Evolutionary conservation across 2,329 filamentous ascomycete species (phyloP).

Genomic region (Monilinia polystroma): DNA sequence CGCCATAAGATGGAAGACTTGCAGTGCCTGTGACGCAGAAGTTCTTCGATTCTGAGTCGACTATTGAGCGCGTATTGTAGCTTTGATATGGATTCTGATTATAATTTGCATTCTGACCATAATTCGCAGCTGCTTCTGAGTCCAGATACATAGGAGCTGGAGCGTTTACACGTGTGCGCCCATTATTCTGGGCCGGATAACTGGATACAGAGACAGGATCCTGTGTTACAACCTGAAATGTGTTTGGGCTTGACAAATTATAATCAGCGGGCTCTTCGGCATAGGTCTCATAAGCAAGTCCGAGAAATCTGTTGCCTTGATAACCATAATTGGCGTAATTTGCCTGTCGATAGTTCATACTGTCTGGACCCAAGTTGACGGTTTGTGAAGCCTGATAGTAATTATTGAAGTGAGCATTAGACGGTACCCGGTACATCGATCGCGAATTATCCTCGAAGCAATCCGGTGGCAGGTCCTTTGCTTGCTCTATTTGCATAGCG

Average conservation of each 20-base stretch:
- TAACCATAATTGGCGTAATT: conserved; percentile 8
- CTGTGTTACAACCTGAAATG: conserved; percentile 5
- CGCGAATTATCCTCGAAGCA: conserved; percentile 15
- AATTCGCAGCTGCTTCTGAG: conserved; percentile 2
- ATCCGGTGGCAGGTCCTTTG: conserved; percentile 11
- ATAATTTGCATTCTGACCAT: conserved; percentile 7
- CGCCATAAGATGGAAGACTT: background rate
- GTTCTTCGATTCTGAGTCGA: conserved; percentile 17
- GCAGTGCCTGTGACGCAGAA: background rate
- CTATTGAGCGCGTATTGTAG: conserved; percentile 13
- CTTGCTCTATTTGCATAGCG: conserved; percentile 12
- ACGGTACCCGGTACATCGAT: background rate
- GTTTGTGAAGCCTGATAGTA: conserved; percentile 14
- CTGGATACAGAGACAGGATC: conserved; percentile 18
- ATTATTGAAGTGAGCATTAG: background rate
- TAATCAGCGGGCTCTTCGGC: conserved; percentile 17
- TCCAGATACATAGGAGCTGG: conserved; percentile 13
- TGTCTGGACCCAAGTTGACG: background rate
- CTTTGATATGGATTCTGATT: conserved; percentile 13
- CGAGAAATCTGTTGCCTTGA: background rate
- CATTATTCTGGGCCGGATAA: conserved; percentile 12
- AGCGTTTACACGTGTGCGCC: conserved; percentile 7
- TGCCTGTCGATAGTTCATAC: background rate
- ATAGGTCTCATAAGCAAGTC: background rate
- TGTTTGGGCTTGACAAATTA: background rate